phyloP scores from a whole-genome alignment of 208 protist species.

The Leishmania major region DNA sequence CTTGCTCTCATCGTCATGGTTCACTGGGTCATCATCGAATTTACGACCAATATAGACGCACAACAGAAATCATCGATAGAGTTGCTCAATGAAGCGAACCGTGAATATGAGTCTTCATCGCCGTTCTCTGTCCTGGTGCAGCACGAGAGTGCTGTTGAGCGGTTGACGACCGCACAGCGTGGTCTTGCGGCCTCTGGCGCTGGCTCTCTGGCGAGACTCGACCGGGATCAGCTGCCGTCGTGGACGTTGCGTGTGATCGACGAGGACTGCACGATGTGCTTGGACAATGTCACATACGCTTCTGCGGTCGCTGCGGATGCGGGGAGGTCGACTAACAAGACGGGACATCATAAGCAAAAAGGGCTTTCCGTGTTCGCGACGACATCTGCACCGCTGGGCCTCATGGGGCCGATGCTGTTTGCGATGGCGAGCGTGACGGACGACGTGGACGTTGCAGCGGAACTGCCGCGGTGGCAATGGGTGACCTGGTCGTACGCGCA shows the following conservation, averaged over 20 bases:
- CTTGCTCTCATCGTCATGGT: neutral
- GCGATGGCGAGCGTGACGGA: neutral
- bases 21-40: neutral
- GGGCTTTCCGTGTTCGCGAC: slow-evolving; percentile 3
- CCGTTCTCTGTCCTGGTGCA: neutral
- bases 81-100: neutral
- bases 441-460: neutral
- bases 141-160: neutral
- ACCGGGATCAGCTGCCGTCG: neutral
- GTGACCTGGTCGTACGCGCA: neutral
- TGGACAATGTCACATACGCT: neutral
- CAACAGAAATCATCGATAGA: neutral
- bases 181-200: fast-evolving
- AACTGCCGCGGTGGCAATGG: neutral
- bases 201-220: neutral
- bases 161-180: neutral
- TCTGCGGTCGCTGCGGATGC: neutral
- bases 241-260: slow-evolving; percentile 7
- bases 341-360: neutral
- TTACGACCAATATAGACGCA: neutral
- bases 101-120: neutral
- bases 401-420: slow-evolving; percentile 3
- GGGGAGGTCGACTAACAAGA: neutral
- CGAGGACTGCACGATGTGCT: slow-evolving; percentile 3
- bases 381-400: slow-evolving; percentile 7